phyloP scores from a whole-genome alignment of 1,284 basidiomycete genomes.

The Ceratobasidium sp. region DNA sequence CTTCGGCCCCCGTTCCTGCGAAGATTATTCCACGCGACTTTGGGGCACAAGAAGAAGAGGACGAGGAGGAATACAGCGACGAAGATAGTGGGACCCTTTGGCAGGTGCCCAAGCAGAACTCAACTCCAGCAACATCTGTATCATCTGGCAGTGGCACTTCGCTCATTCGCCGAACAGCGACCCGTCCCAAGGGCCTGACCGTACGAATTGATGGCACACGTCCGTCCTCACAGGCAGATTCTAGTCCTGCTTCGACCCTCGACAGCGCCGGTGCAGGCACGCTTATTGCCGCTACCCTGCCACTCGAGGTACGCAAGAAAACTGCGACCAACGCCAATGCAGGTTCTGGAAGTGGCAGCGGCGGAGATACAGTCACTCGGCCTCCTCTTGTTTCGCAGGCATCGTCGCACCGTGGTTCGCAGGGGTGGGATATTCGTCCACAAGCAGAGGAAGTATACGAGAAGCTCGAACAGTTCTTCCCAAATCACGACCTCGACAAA shows the following conservation, averaged over 20 bases:
- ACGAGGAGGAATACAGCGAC: slow-evolving; percentile 32
- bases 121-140: slow-evolving; percentile 14
- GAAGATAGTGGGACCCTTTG: slow-evolving; percentile 40
- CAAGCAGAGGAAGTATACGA: slow-evolving; percentile 94
- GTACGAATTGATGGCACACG: slow-evolving; percentile 18
- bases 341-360: slow-evolving; percentile 27
- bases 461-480: slow-evolving; percentile 93
- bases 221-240: slow-evolving; percentile 14
- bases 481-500: slow-evolving; percentile 94
- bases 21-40: slow-evolving; percentile 24
- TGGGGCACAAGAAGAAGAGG: slow-evolving; percentile 34
- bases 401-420: slow-evolving; percentile 1
- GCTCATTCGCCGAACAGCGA: slow-evolving; percentile 21
- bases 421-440: slow-evolving; percentile 87
- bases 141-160: slow-evolving; percentile 6
- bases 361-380: slow-evolving; percentile 19
- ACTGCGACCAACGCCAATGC: slow-evolving; percentile 2
- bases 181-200: slow-evolving; percentile 11
- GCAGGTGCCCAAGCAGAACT: slow-evolving; percentile 28
- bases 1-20: neutral
- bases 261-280: slow-evolving; percentile 7
- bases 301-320: slow-evolving; percentile 35
- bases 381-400: slow-evolving; percentile 9
- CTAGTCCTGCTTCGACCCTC: slow-evolving; percentile 19
- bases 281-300: slow-evolving; percentile 2